Base-by-base conservation (phyloP, 345 rosid species). In the Eutrema japonicum region DNA sequence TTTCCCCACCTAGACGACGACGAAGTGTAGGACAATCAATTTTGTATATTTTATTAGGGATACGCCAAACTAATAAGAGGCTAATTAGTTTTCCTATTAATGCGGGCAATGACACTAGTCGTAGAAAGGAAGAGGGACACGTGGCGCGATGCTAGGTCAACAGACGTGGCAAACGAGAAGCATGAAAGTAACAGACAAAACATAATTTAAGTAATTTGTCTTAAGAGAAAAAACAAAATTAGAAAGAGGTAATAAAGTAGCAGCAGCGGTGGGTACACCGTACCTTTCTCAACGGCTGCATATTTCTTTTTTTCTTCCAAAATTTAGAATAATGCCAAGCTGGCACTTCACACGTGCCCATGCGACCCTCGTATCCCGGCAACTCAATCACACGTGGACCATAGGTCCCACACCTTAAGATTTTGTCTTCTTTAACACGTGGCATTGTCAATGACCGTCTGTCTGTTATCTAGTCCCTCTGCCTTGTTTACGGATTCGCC, bases 261-360 rank as follows among this genome's bases (percentile, higher is more conserved):
- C 56, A 56, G 41, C 56, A 56, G 72, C 76, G 76, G 67, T 77
- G 76, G 76, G 72, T 77, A 70, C 76, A 64, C 76, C 72, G 68
- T 57, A 57, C 68, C 68, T 77, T 71, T 77, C 76, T 77, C 80
- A 71, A 71, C 72, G 72, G 67, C 76, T 50, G 42, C 55, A 18
- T 30, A 30, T 12, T 38, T 22, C 18, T 0, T 0, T 0, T 35
- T 6, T 2, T 16, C n/a, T 16, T 16, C 0, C 16, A 59, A 0
- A 37, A 8, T 8, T 1, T 10, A 38, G 42, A 65, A 68, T 60
- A 69, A 6, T 69, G 68, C 77, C 80, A 77, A 66, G 73, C 68
- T 77, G 80, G 77, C 77, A 65, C 14, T 42, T 43, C 68, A 71
- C 77, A 77, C 80, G 80, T 77, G 80, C 80, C 80, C 77, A 71